Evolutionary conservation across 768 basidiomycete genomes (phyloP).

Genomic region (Lyophyllum decastes): DNA sequence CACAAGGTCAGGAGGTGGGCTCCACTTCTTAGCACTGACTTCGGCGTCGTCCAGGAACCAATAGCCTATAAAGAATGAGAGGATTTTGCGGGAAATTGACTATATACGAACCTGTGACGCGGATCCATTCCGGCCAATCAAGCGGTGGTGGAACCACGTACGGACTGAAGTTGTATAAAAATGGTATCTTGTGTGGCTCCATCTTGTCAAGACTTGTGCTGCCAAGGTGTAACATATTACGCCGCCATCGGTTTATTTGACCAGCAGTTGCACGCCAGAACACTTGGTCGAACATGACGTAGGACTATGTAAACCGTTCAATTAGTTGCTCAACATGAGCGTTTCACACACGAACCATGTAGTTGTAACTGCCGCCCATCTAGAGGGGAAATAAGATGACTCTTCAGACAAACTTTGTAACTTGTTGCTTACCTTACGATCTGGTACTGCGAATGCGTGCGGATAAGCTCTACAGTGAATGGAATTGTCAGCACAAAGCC

Average conservation of each 20-base stretch:
- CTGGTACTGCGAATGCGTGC: constrained; percentile 97
- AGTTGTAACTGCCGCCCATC: constrained; percentile 98
- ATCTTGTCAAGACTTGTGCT: constrained; percentile 91
- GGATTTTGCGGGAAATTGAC: not conserved
- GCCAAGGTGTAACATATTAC: constrained; percentile 70
- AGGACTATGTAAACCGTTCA: constrained; percentile 54
- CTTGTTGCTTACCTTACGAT: constrained; percentile 66
- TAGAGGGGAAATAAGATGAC: constrained; percentile 30
- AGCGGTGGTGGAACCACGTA: constrained; percentile 88
- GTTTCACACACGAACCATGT: constrained; percentile 69
- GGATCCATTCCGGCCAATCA: constrained; percentile 99
- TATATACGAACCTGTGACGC: constrained; percentile 68
- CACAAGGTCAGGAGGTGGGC: constrained; percentile 77
- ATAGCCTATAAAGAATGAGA: constrained; percentile 63
- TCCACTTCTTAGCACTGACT: constrained; percentile 87
- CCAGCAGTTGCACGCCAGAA: constrained; percentile 96
- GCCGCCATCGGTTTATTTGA: constrained; percentile 94
- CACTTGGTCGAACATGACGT: constrained; percentile 96
- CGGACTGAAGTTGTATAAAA: constrained; percentile 97
- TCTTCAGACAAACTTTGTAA: not conserved
- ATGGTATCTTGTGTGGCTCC: constrained; percentile 97
- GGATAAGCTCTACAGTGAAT: constrained; percentile 74
- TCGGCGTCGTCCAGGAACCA: constrained; percentile 97
- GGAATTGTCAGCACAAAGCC: constrained; percentile 4
- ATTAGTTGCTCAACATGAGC: constrained; percentile 1